Base-by-base conservation (phyloP, 805 yeast species). In the Jamesozyma lodderae region DNA sequence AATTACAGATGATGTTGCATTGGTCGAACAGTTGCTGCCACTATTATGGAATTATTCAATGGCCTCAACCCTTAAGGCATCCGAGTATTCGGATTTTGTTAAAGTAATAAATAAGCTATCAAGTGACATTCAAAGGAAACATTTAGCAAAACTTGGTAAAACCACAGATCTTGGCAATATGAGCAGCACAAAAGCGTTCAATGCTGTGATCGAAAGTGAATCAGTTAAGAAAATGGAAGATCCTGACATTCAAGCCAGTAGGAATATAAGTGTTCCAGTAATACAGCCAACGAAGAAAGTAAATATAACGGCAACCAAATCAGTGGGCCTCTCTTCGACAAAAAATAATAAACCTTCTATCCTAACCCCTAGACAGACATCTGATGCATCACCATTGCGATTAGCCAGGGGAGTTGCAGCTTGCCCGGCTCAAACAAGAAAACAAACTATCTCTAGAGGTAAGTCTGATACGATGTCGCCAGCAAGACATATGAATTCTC, bases 21-120 rank as follows among this genome's bases (percentile, higher is more conserved):
- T 61, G 16, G 60, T 82, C n/a, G 67, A 67, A n/a, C 66, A 67
- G 20, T 69, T 75, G 4, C 42, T 77, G 9, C 82, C 84, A 0
- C 66, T 69, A 30, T 55, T 76, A 40, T 69, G 77, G 68, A 58
- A 61, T 11, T 59, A 73, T 33, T 64, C 78, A 1, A 64, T 73
- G 53, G 64, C 75, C 4, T 53, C 68, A 4, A 63, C 68, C 7
- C 49, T 77, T 23, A 62, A 62, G 9, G 52, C 63, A 6, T 44
- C 46, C 2, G 70, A 72, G 43, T 77, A 73, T 50, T 46, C 59
- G 20, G 49, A 48, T 15, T 69, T 65, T 40, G 59, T 62, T 34
- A 53, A 48, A 2, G 57, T 59, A 1, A 68, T 75, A 14, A 67
- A 69, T 31, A 55, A 51, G 14, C 62, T 73, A 14, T 55, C 75